phyloP scores from a whole-genome alignment of 129 eudicot genomes.

The Chrysanthemum seticuspe region DNA sequence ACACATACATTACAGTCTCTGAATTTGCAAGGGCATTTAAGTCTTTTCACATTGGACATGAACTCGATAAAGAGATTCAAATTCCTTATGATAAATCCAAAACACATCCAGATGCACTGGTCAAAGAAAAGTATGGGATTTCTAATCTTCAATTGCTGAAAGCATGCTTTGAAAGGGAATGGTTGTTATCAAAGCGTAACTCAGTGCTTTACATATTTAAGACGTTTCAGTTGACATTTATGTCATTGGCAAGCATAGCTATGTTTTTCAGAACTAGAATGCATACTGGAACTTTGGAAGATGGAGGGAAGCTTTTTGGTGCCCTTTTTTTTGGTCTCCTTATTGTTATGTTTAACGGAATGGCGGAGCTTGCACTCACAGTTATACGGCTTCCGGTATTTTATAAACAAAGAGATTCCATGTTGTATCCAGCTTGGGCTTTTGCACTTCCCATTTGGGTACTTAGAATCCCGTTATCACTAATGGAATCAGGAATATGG shows the following conservation, averaged over 20 bases:
- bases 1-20: conserved; percentile 17
- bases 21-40: conserved; percentile 28
- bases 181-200: conserved; percentile 39
- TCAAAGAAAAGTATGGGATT: conserved; percentile 29
- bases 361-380: conserved; percentile 36
- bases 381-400: conserved; percentile 37
- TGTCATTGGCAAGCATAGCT: conserved; percentile 38
- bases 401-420: conserved; percentile 36
- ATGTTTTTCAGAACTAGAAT: conserved; percentile 42
- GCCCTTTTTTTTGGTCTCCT: conserved; percentile 34
- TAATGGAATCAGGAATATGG: conserved; percentile 42
- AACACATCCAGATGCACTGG: conserved; percentile 23
- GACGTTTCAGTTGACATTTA: conserved; percentile 39
- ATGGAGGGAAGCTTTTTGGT: conserved; percentile 38
- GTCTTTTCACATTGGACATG: conserved; percentile 32
- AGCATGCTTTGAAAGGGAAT: conserved; percentile 35
- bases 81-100: conserved; percentile 34
- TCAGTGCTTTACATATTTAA: conserved; percentile 31
- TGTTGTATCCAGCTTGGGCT: conserved; percentile 39
- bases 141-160: conserved; percentile 28
- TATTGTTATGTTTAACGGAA: conserved; percentile 40
- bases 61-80: conserved; percentile 20
- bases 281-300: conserved; percentile 38
- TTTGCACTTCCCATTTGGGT: conserved; percentile 42
- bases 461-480: conserved; percentile 32